Evolutionary conservation across 768 basidiomycete species (phyloP).

Genomic region (Suillus lakei): DNA sequence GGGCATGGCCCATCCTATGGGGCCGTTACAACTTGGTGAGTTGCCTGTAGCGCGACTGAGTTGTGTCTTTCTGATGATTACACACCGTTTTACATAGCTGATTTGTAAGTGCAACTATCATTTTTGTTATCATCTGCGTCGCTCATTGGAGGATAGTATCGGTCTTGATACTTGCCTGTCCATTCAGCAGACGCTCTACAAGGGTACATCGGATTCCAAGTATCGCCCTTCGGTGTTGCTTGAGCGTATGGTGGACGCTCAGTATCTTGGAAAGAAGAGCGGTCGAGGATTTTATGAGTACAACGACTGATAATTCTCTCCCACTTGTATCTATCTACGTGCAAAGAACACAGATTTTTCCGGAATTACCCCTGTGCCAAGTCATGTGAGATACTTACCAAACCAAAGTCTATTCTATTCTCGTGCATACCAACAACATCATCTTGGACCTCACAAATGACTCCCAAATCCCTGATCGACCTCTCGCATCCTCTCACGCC

Average conservation of each 20-base stretch:
- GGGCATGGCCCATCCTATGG: conserved; percentile 96
- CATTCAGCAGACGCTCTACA: conserved; percentile 89
- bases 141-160: conserved; percentile 58
- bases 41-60: background rate
- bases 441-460: conserved; percentile 18
- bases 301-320: conserved; percentile 17
- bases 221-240: conserved; percentile 91
- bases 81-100: conserved; percentile 20
- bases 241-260: conserved; percentile 95
- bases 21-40: conserved; percentile 84
- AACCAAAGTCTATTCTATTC: background rate
- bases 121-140: background rate
- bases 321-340: conserved; percentile 4
- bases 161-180: conserved; percentile 97
- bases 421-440: background rate
- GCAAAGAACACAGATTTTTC: background rate
- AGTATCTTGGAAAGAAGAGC: conserved; percentile 91
- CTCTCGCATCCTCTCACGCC: conserved; percentile 31
- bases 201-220: conserved; percentile 91
- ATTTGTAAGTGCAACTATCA: conserved; percentile 31
- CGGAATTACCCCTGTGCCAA: background rate
- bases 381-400: conserved; percentile 2
- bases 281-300: conserved; percentile 98
- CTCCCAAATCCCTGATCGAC: conserved; percentile 23
- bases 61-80: conserved; percentile 8